These are phyloP conservation scores for Coemansia sp. DNA, from an alignment of 192 early-diverging fungal species.

Conservation along the genomic window DNA sequence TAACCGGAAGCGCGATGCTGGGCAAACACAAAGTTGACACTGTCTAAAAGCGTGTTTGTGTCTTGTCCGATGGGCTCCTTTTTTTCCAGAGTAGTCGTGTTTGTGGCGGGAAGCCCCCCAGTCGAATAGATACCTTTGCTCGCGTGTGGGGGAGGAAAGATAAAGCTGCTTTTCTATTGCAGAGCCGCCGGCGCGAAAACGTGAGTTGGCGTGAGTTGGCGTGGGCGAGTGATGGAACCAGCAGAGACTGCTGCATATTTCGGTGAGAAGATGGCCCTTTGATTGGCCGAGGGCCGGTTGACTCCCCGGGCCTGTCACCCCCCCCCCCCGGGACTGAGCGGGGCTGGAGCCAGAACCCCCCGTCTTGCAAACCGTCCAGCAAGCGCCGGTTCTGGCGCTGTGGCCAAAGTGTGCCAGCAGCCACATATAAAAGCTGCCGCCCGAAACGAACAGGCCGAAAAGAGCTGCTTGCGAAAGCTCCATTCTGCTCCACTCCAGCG, in stretches of 20 bases:
- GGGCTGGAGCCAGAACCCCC: not conserved
- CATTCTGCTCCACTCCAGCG: not conserved
- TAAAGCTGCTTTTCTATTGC: too few relatives aligned
- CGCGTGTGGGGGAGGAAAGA: too few relatives aligned
- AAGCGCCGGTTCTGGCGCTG: too few relatives aligned
- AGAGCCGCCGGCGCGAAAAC: too few relatives aligned
- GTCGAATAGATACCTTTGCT: too few relatives aligned
- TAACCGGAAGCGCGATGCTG: not conserved
- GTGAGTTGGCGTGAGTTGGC: too few relatives aligned
- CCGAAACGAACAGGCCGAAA: too few relatives aligned
- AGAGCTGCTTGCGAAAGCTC: not conserved
- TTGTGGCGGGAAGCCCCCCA: too few relatives aligned
- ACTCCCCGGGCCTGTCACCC: not conserved
- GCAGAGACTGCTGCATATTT: not conserved
- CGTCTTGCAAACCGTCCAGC: not conserved
- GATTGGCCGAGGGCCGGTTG: slow-evolving; percentile 1
- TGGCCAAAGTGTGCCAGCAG: too few relatives aligned
- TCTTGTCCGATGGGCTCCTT: too few relatives aligned
- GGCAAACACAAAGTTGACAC: not conserved
- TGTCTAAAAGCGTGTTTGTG: too few relatives aligned
- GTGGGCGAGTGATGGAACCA: slow-evolving; percentile 2
- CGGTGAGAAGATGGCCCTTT: not conserved
- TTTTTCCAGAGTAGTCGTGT: too few relatives aligned
- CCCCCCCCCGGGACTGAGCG: not conserved
- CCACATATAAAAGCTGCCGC: not conserved